Conservation (phyloP, 1,139 yeast species). For the Sugiyamaella xylanicola region DNA sequence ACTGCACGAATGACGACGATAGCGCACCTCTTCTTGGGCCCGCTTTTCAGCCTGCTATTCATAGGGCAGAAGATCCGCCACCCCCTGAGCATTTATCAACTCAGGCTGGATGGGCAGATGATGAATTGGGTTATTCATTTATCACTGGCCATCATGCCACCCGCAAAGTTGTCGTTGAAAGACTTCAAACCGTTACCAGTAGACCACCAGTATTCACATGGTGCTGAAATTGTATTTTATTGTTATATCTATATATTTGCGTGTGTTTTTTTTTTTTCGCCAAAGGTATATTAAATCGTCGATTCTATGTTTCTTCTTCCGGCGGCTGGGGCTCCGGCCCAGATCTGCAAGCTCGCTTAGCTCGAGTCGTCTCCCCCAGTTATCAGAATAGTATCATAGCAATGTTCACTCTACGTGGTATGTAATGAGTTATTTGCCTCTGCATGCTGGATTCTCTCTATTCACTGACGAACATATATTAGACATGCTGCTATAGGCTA, state of each 20-base stretch:
- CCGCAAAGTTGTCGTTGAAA: constrained; percentile 58
- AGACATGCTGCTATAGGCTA: too few species aligned
- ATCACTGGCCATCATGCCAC: constrained; percentile 38
- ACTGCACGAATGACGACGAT: constrained; percentile 6
- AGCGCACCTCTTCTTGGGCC: constrained; percentile 18
- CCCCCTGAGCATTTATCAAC: constrained; percentile 7
- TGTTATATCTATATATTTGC: neutral
- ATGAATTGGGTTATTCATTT: constrained; percentile 39
- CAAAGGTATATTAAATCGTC: too few species aligned
- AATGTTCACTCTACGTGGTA: too few species aligned
- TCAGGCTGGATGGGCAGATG: constrained; percentile 19
- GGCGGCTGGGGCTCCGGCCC: too few species aligned
- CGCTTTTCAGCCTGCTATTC: constrained; percentile 10
- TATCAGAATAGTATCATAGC: too few species aligned
- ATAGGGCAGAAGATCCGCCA: neutral
- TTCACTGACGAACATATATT: too few species aligned
- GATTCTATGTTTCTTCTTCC: too few species aligned
- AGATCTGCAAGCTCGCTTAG: too few species aligned
- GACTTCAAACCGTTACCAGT: constrained; percentile 58
- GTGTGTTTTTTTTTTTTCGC: too few species aligned
- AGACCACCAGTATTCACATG: constrained; percentile 72
- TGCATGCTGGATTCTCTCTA: too few species aligned
- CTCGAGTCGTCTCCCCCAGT: neutral
- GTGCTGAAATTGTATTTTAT: constrained; percentile 47
- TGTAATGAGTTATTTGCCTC: too few species aligned